These are phyloP conservation scores for Tetradesmus lagerheimii DNA, from an alignment of 139 green algal species.

Conservation along the genomic window DNA sequence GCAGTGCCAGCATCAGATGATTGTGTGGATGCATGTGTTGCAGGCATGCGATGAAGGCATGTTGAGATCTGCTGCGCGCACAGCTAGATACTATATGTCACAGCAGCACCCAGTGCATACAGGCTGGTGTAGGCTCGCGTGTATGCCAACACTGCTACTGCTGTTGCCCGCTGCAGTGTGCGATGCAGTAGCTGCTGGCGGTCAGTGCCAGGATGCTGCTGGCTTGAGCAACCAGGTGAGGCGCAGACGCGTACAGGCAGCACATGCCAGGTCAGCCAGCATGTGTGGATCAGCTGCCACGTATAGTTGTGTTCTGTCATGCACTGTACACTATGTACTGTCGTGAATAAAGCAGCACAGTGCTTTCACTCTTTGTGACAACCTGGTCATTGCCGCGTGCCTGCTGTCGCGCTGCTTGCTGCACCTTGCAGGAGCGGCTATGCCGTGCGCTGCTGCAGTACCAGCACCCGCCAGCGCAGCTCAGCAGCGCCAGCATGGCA, in stretches of 20 bases:
- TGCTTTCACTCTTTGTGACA: neutral
- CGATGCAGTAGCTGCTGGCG: neutral
- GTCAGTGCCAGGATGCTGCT: neutral
- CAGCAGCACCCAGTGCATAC: too few relatives aligned
- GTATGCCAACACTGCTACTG: neutral
- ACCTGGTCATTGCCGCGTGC: neutral
- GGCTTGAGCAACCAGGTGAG: neutral
- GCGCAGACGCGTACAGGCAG: neutral
- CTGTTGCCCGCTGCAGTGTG: conserved; percentile 7
- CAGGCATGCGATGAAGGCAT: too few relatives aligned
- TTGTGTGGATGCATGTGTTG: neutral
- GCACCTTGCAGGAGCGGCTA: neutral
- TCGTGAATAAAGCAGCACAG: neutral
- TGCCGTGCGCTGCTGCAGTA: neutral
- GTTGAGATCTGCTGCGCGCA: too few relatives aligned
- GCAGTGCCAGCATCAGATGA: neutral
- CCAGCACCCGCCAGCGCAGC: conserved; percentile 14
- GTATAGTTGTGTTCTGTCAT: too few relatives aligned
- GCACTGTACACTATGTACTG: too few relatives aligned
- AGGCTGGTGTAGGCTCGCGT: neutral
- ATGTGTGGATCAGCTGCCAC: neutral
- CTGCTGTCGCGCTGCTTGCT: neutral
- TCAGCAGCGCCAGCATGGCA: conserved; percentile 1
- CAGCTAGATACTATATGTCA: too few relatives aligned
- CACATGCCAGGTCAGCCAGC: neutral